Evolutionary conservation across 108 stramenopile species (phyloP), one percentile per base, ranked within the genome.

Genomic region (Fragilariopsis cylindrus): DNA sequence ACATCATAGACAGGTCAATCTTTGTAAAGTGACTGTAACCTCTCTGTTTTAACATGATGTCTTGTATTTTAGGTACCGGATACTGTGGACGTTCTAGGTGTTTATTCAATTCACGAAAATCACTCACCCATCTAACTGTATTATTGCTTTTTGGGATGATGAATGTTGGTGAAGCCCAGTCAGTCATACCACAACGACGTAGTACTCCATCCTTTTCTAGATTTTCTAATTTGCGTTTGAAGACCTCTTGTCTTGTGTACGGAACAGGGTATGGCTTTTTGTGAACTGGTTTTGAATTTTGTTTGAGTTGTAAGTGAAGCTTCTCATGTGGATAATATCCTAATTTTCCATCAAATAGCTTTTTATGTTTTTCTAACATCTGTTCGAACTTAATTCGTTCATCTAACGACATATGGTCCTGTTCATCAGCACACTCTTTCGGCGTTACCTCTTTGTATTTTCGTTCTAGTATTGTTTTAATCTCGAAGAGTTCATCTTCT

Each of bases 71-170:
- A 6, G 81, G 81, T n/a, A 82, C 45, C 6, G 45, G 42, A 48
- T 71, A 71, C 0, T 48, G n/a, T 4, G 11, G 16, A 3, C 58
- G 5, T 5, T 4, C 4, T 4, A 60, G 4, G 4, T 41, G 21
- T 30, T 60, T n/a, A 30, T 60, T 69, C 12, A 60, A 40, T 30
- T 18, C 58, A 1, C 58, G 4, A 4, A 60, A 30, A 40, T 60
- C 58, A 4, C 11, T 9, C 7, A 60, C 16, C 58, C 58, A 60
- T 3, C 58, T 30, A 3, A 60, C 58, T 7, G 44, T 50, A 4
- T 53, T 65, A 69, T 76, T 75, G 45, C 80, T 83, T 55, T 83
- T 83, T 12, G 82, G 82, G 12, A 83, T 69, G 41, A 83, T 67
- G 55, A 83, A 76, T 3, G 79, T 43, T 39, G 82, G 82, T 2